Evolutionary conservation across 495 filamentous ascomycete genomes (phyloP), one percentile per base, ranked within the genome.

Genomic region (Penicillium verhagenii): DNA sequence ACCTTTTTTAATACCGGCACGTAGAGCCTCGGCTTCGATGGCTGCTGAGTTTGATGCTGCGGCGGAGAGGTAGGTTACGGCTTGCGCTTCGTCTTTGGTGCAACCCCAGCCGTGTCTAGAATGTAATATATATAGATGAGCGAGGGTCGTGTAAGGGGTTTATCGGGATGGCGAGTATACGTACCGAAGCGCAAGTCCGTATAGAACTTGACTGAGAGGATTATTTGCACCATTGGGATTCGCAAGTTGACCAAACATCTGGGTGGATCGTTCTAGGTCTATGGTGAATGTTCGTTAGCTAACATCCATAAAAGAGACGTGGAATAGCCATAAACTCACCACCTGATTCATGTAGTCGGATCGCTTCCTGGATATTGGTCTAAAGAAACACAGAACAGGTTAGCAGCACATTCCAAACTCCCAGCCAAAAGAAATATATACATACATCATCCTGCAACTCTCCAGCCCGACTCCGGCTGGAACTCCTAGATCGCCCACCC

Each of bases 21-120:
- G 73, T 20, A 97, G 82, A 9, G 94, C 94, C 53, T 88, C 77
- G 11, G 86, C 79, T 72, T 98, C 95, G 48, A 97, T 80, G 21
- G 82, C 80, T 20, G 93, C 94, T 24, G 90, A 89, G 72, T 96
- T 96, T 40, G 87, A 86, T n/a, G 94, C 94, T 43, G 94, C 94
- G 38, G 86, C 83, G 19, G 89, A 88, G 23, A 97, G 86, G 66
- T 92, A 97, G 31, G 73, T 85, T 18, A 97, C 78, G 50, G 89
- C 95, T 57, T 80, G 80, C 38, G 81, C 73, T n/a, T 84, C 80
- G 61, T 96, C 73, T 58, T 84, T 83, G 37, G 76, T 66, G 63
- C 89, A 90, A 29, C 94, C 94, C 94, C 94, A 99, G 56, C 95
- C 94, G 69, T 99, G 94, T 69, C 92, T 92, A 53, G 23, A 13